These are phyloP conservation scores for Fusarium xyrophilum DNA, from an alignment of 2,329 filamentous ascomycete species.

Conservation along the genomic window DNA sequence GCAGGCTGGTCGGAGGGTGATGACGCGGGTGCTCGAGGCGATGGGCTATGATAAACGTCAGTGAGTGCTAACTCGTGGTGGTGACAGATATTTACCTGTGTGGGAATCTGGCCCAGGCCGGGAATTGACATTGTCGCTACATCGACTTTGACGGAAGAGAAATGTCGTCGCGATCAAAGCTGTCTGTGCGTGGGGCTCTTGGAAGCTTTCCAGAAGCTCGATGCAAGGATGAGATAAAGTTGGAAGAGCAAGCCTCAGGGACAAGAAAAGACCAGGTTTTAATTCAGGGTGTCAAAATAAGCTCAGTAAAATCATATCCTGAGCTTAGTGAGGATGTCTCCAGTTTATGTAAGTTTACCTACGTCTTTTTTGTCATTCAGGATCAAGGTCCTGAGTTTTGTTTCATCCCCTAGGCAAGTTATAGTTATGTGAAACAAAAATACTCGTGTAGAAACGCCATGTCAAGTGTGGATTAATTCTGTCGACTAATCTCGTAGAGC, in stretches of 20 bases:
- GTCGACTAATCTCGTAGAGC: not conserved
- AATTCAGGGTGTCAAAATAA: no score
- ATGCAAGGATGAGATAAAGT: slow-evolving; percentile 13
- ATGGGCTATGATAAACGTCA: slow-evolving; percentile 45
- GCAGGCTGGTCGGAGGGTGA: slow-evolving; percentile 66
- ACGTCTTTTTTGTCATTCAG: no score
- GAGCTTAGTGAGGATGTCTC: no score
- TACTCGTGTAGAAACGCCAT: no score
- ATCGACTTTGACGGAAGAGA: slow-evolving; percentile 38
- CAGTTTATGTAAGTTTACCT: no score
- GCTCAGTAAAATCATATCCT: no score
- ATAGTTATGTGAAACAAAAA: slow-evolving; percentile 17
- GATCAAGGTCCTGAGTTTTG: no score
- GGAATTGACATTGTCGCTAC: slow-evolving; percentile 71
- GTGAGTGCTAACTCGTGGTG: no score
- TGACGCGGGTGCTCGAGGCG: slow-evolving; percentile 53
- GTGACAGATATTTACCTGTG: slow-evolving; percentile 54
- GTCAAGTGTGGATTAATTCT: not conserved
- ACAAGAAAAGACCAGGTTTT: no score
- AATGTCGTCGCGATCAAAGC: slow-evolving; percentile 21
- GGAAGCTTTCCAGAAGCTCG: slow-evolving; percentile 43
- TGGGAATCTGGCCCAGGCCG: slow-evolving; percentile 72
- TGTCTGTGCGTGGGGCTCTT: slow-evolving; percentile 36
- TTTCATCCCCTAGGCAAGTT: no score
- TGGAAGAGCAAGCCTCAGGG: not conserved